Evolutionary conservation across 441 rosid species (phyloP), one percentile per base, ranked within the genome.

Genomic region (Pelargonium fulgidum): DNA sequence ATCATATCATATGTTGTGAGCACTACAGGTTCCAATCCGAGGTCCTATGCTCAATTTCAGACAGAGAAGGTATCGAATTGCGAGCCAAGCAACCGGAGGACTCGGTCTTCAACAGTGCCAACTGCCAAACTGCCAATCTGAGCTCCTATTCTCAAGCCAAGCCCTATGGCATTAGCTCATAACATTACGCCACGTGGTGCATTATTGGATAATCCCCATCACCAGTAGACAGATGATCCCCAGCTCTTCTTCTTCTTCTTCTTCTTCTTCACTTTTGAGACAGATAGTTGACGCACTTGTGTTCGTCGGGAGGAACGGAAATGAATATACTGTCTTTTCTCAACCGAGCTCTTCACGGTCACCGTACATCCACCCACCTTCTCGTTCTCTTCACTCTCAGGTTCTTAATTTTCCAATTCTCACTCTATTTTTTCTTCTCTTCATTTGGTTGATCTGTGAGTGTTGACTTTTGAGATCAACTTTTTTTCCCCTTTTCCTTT

Each of bases 331-430:
- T 54, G 61, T 54, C 61, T 12, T 54, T 54, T 22, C 61, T 54
- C 61, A 54, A 17, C 61, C 2, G 61, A 54, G 61, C 61, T 54
- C 19, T 54, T 4, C 61, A 54, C 61, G 20, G 61, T 0, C 19
- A 54, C 61, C 61, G 61, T 17, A 54, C 61, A 7, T 0, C 61
- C 61, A 1, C 61, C 61, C 61, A 54, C 24, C 61, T 54, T 54
- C 61, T 54, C 61, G 10, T 54, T 54, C 61, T 54, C 61, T 17
- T 17, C 61, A 16, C 61, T 6, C 22, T 54, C 61, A 54, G 61
- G 61, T 54, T 17, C 22, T 54, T 54, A 3, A n/a, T 14, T 14
- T 52, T 36, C 41, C 41, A 36, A 5, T 36, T 36, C 56, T 48
- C 16, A 0, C 16, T 48, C 16, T 48, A 11, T 2, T 12, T 13